phyloP scores from a whole-genome alignment of 176 grass and related monocot genomes.

The Aegilops umbellulata region DNA sequence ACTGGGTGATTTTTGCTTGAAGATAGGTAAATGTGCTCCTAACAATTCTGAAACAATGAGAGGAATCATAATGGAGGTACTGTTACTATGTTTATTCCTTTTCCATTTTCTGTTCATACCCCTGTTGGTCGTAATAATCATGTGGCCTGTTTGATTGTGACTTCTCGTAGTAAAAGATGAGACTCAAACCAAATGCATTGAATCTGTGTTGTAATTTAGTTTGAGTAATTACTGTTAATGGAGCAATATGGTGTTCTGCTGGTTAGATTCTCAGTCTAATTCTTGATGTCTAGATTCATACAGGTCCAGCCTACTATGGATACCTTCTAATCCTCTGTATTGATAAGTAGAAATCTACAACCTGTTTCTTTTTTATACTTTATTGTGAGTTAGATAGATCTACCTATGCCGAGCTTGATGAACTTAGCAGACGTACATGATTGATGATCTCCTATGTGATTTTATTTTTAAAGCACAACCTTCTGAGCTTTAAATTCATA shows the following conservation, averaged over 20 bases:
- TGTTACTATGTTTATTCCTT: neutral
- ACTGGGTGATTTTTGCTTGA: constrained; percentile 83
- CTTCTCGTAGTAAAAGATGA: neutral
- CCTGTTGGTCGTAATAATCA: neutral
- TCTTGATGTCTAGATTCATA: neutral
- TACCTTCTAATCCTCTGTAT: neutral
- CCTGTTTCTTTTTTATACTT: neutral
- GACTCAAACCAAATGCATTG: constrained; percentile 4
- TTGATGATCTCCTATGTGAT: neutral
- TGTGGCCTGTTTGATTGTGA: neutral
- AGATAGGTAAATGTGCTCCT: constrained; percentile 88
- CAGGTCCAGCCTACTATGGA: neutral
- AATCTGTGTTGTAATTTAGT: constrained; percentile 12
- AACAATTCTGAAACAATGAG: constrained; percentile 63
- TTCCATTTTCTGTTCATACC: neutral
- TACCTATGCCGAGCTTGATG: constrained; percentile 2
- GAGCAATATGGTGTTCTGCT: neutral
- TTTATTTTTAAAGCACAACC: neutral
- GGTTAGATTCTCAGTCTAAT: neutral
- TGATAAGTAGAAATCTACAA: neutral
- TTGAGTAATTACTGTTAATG: neutral
- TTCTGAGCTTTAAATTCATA: neutral
- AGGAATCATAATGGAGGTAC: constrained; percentile 96
- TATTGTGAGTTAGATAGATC: neutral
- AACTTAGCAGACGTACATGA: neutral